Percentiles rank a stretch among this genome's conserved stretches.
These are phyloP conservation scores for Glaciozyma martinii DNA, from an alignment of 768 basidiomycete genomes.

Conservation along the genomic window DNA sequence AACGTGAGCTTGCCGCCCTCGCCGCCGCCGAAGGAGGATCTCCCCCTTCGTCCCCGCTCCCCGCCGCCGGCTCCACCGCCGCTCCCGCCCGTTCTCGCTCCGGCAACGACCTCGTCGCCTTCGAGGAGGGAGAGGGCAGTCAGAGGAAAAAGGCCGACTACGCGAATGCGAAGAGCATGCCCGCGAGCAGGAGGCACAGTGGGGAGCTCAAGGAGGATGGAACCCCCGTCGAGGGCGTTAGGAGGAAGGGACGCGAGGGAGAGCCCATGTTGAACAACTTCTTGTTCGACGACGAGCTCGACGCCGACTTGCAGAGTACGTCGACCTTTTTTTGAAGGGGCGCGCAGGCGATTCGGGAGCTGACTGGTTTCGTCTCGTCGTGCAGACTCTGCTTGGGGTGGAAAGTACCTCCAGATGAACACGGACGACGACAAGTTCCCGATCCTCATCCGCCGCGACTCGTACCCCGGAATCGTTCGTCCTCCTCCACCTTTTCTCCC, in stretches of 20 bases:
- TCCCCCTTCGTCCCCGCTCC: constrained; percentile 56
- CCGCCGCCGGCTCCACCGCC: constrained; percentile 75
- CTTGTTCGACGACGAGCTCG: constrained; percentile 87
- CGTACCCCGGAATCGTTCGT: constrained; percentile 56
- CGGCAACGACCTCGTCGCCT: constrained; percentile 48
- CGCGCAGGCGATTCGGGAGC: background rate
- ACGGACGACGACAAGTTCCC: constrained; percentile 75
- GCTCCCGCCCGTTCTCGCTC: constrained; percentile 65
- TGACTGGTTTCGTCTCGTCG: constrained; percentile 4
- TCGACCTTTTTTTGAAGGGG: constrained; percentile 2
- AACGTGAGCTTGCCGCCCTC: constrained; percentile 63
- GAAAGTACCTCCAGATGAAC: constrained; percentile 56
- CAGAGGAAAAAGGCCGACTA: constrained; percentile 1
- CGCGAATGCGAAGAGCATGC: constrained; percentile 29
- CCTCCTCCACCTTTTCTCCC: constrained; percentile 7
- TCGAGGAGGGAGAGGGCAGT: constrained; percentile 39
- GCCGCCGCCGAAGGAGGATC: constrained; percentile 51
- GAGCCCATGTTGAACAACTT: constrained; percentile 40
- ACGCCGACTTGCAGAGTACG: constrained; percentile 80
- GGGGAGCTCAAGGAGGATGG: constrained; percentile 23
- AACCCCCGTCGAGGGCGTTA: background rate
- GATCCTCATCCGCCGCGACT: constrained; percentile 39
- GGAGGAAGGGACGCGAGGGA: constrained; percentile 15
- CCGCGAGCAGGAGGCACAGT: constrained; percentile 27
- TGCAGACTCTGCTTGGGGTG: constrained; percentile 75